Evolutionary conservation across 495 filamentous ascomycete genomes (phyloP), one percentile per base, ranked within the genome.

Genomic region (Talaromyces trachyspermus): DNA sequence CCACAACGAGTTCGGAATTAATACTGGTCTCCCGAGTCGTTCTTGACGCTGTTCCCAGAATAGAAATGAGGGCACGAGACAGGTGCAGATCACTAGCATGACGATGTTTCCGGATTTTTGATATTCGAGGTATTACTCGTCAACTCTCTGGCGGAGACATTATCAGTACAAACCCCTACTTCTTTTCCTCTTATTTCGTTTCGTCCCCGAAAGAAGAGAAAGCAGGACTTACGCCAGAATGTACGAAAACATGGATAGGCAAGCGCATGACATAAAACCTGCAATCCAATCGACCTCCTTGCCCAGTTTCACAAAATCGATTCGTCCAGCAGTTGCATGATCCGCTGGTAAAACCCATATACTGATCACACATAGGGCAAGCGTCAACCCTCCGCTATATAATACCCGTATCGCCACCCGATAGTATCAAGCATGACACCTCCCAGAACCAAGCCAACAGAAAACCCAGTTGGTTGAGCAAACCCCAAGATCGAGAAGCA

Each of bases 1-100:
- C 77, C 77, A 81, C 2, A 81, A 45, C 0, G 62, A 62, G 55
- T 78, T 82, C 0, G 77, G 77, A 2, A 82, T 77, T 29, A 82
- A 49, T 10, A 72, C 74, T 9, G 73, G 63, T 20, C 63, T 61
- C 4, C 60, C 56, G 2, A 37, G 50, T 38, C 59, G 56, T 33
- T 71, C 75, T 39, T 66, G 69, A 29, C 57, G 53, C 29, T 60
- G 53, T 59, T 74, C 66, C 76, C 75, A 79, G 1, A 53, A 45
- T 14, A 66, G 49, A 50, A 80, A 82, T 0, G 52, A 56, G 0
- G 71, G 66, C 0, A 76, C 54, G 5, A 74, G 55, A 8, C 56
- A 48, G 4, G 64, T 48, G 14, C 64, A 59, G 18, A 71, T 22
- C 8, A 56, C 53, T 0, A 79, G 56, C 3, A 76, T 48, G 0